These are phyloP conservation scores for Ophiocordyceps sinensis DNA, from an alignment of 2,329 filamentous ascomycete genomes.

Conservation along the genomic window DNA sequence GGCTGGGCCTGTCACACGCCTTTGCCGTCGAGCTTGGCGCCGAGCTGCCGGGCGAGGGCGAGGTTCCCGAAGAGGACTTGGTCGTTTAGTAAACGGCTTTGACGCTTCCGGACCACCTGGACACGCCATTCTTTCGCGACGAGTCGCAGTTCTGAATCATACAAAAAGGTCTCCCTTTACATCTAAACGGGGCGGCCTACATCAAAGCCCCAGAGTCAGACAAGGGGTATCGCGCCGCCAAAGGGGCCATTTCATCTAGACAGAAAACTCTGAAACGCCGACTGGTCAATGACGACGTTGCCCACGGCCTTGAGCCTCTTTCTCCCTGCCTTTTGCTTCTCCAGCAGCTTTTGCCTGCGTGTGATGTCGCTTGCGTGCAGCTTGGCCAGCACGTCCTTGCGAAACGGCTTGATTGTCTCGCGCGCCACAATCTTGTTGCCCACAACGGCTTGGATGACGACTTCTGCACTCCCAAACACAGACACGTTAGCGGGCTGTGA, in stretches of 20 bases:
- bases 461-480: conserved; percentile 34
- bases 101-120: no score
- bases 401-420: conserved; percentile 90
- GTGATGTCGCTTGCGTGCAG: conserved; percentile 82
- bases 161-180: no score
- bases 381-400: conserved; percentile 89
- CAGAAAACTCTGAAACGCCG: conserved; percentile 88
- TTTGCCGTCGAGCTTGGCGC: conserved; percentile 22
- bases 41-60: conserved; percentile 20
- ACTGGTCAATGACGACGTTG: conserved; percentile 92
- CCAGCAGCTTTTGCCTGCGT: conserved; percentile 70
- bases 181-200: no score
- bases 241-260: conserved; percentile 41
- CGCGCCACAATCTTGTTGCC: conserved; percentile 74
- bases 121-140: no score
- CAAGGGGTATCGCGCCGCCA: neutral
- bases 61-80: neutral
- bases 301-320: conserved; percentile 76
- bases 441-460: conserved; percentile 83
- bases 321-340: conserved; percentile 92
- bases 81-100: neutral
- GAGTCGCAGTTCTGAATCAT: no score
- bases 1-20: conserved; percentile 19
- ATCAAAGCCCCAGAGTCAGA: neutral
- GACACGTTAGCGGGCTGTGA: no score